A percentile compares a stretch with the other conserved stretches of the same genome.
These are phyloP conservation scores for Maudiozyma bulderi DNA, from an alignment of 805 yeast genomes.

Conservation along the genomic window DNA sequence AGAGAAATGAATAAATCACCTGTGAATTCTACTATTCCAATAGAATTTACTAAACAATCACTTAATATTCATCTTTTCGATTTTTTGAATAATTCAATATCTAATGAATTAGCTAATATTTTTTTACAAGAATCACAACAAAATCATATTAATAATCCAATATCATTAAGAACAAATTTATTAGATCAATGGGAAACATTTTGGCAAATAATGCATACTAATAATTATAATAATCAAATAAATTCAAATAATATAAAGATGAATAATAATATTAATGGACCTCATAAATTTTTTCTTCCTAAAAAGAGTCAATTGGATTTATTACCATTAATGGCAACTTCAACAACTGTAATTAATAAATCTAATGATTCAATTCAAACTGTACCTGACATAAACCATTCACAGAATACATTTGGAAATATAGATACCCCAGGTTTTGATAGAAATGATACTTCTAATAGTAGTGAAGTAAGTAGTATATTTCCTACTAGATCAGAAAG, in stretches of 20 bases:
- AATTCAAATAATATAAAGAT: background rate
- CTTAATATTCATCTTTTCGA: slow-evolving; percentile 75
- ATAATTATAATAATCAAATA: background rate
- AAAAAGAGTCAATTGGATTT: background rate
- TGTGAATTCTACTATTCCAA: too few species aligned
- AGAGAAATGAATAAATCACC: too few species aligned
- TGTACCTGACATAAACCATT: too few species aligned
- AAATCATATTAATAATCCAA: slow-evolving; percentile 32
- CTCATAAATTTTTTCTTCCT: background rate
- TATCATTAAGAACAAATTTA: background rate
- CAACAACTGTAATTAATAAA: background rate
- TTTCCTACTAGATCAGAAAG: too few species aligned
- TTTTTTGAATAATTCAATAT: slow-evolving; percentile 64
- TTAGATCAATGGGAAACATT: background rate
- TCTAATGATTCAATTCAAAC: too few species aligned
- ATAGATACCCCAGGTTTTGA: too few species aligned
- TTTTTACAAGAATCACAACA: slow-evolving; percentile 60
- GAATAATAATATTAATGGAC: background rate
- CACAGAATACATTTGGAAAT: too few species aligned
- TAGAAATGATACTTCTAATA: too few species aligned
- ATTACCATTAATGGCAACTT: background rate
- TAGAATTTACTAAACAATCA: background rate
- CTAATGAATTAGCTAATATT: slow-evolving; percentile 59
- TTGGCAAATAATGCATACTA: background rate
- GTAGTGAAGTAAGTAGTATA: too few species aligned